Base-by-base conservation (phyloP, 257 asterid species). In the Capsicum baccatum region DNA sequence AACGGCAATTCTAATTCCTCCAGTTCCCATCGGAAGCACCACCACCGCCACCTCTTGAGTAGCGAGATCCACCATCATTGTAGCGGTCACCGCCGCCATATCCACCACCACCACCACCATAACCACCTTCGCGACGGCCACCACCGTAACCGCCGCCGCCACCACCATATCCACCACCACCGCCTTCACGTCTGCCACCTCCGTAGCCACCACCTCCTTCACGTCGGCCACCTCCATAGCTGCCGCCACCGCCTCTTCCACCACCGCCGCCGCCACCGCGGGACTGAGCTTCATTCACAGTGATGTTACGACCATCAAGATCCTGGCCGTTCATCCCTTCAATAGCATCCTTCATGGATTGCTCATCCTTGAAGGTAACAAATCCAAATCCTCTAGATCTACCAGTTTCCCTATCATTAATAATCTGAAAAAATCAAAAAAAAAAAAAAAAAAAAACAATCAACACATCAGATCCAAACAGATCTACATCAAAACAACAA, bases 331-430 rank as follows among this genome's bases (percentile, higher is more conserved):
- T 93, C 99, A 96, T 93, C 17, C 84, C 93, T 13, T 92, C 94
- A 12, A 96, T 96, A 0, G 99, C 99, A 1, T 86, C 92, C 57
- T 85, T 91, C 99, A 96, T 96, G 0, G 97, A 17, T 14, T 92
- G 87, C 89, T 96, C 99, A 8, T 91, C 94, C 79, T 73, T 89
- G 84, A 96, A 96, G 0, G 99, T 96, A 12, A 96, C 99, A 52
- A 96, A 96, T 81, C 99, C 99, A 52, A 95, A 95, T 0, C 99
- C 99, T 84, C 98, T 92, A 4, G 99, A 95, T 83, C 99, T 92
- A 0, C 99, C 98, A 1, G 98, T 96, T 88, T 96, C 99, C 0
- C 99, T 92, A 79, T 96, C 99, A 83, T 90, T 94, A 9, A 96
- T 91, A 11, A 96, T 89, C 99, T 96, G 87, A 3, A 48, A 84